Base-by-base conservation (phyloP, 345 rosid species). In the Populus simonii region DNA sequence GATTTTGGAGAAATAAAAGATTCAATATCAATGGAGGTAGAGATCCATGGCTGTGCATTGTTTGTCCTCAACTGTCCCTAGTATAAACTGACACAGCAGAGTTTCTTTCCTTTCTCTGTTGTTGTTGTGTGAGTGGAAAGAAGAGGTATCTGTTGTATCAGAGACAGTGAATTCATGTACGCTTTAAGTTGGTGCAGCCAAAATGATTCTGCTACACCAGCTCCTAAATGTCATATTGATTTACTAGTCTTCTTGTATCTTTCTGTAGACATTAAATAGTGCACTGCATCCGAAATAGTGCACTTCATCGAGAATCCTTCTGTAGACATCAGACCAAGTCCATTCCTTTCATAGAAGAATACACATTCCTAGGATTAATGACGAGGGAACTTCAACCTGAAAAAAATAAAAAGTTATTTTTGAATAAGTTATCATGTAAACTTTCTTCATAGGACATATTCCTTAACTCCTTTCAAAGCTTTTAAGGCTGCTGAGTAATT, bases 31-130 rank as follows among this genome's bases (percentile, higher is more conserved):
- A 83, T 78, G 35, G 75, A 70, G 55, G 89, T 93, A 45, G 87
- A 81, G 71, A 70, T 75, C 36, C 97, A 92, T 39, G 90, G 92
- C 41, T 80, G 87, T 82, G 89, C 93, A 47, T 77, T 95, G 18
- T 88, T 91, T 61, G 86, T 89, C 72, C 88, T 94, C 22, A 66
- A 79, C 45, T 94, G 97, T 80, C 49, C 75, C 67, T 79, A 79
- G 75, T 11, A 4, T 29, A 66, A 73, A 75, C 15, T 22, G 49
- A 29, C 1, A 65, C 63, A 35, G 72, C n/a, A 66, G 78, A 16
- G 41, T n/a, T 35, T 16, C 47, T 73, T 11, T n/a, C 23, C 17
- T 4, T 70, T 0, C 36, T 43, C 33, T 66, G 27, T 33, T 20
- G 41, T 70, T 66, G 27, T 33, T 20, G 41, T 70, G 9, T 23